These are phyloP conservation scores for Phaeosphaeriaceae sp. DNA, from an alignment of 2,329 filamentous ascomycete genomes.

Conservation along the genomic window DNA sequence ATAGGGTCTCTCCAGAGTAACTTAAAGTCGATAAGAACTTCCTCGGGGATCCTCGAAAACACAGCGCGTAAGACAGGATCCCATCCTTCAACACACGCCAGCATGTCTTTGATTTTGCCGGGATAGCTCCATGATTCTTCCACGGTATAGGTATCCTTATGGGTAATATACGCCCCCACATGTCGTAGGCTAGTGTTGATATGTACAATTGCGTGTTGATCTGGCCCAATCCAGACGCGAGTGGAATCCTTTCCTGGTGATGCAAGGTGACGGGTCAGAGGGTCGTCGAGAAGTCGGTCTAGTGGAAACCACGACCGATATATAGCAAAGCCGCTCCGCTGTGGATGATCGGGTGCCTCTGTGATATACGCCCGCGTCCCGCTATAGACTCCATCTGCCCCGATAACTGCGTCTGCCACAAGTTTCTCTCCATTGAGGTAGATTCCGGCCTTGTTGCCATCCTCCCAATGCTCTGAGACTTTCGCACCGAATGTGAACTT, in stretches of 20 bases:
- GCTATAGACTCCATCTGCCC: slow-evolving; percentile 52
- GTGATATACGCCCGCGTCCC: slow-evolving; percentile 27
- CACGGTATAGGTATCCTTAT: slow-evolving; percentile 64
- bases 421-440: slow-evolving; percentile 48
- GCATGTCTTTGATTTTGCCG: slow-evolving; percentile 65
- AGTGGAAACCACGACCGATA: slow-evolving; percentile 62
- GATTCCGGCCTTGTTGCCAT: slow-evolving; percentile 11
- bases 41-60: slow-evolving; percentile 5
- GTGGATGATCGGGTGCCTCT: not conserved
- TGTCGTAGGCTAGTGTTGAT: slow-evolving; percentile 17
- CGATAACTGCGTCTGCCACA: slow-evolving; percentile 33
- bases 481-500: slow-evolving; percentile 3
- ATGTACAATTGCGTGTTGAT: slow-evolving; percentile 12
- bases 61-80: slow-evolving; percentile 58
- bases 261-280: too few species aligned
- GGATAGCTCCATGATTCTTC: slow-evolving; percentile 58
- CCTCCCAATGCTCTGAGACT: slow-evolving; percentile 9
- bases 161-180: slow-evolving; percentile 13
- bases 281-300: not conserved
- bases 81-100: slow-evolving; percentile 62
- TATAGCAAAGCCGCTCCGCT: slow-evolving; percentile 65
- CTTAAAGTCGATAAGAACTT: slow-evolving; percentile 13
- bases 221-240: slow-evolving; percentile 6
- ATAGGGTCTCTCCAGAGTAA: slow-evolving; percentile 15
- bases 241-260: slow-evolving; percentile 33